Conservation (phyloP, 2,329 filamentous ascomycete genomes). For the Aspergillus sp. region DNA sequence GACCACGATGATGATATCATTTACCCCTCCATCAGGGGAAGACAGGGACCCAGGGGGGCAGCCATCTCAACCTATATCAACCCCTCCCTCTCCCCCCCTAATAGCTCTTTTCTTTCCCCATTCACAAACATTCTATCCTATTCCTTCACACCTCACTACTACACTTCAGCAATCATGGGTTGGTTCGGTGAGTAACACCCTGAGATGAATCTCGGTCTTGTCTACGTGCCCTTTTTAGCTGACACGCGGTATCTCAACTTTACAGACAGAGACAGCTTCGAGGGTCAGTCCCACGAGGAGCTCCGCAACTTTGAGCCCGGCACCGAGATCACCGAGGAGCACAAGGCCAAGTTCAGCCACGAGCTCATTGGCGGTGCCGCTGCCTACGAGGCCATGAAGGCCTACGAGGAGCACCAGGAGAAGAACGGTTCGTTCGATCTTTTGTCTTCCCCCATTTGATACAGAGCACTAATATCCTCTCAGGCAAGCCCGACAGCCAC, state of each 20-base stretch:
- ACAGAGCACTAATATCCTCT: not conserved
- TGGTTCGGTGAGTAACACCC: constrained; percentile 16
- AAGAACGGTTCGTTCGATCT: constrained; percentile 56
- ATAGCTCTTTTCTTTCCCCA: not conserved
- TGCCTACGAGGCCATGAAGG: constrained; percentile 76
- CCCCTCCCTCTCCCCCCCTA: not conserved
- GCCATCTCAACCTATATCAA: constrained; percentile 1
- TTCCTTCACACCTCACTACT: not conserved
- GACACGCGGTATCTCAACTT: too few relatives aligned
- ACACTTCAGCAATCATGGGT: constrained; percentile 17
- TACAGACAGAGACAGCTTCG: too few relatives aligned
- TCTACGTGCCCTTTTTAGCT: not conserved
- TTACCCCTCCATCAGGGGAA: constrained; percentile 1
- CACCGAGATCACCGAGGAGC: constrained; percentile 29
- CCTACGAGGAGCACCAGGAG: constrained; percentile 73
- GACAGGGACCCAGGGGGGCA: not conserved
- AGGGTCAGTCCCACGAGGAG: too few relatives aligned
- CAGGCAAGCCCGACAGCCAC: constrained; percentile 70
- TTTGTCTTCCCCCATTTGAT: not conserved
- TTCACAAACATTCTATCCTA: not conserved
- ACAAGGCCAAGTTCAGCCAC: constrained; percentile 68
- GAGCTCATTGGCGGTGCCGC: constrained; percentile 76
- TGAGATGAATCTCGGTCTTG: too few relatives aligned
- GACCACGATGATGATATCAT: not conserved
- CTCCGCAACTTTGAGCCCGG: too few relatives aligned